These are phyloP conservation scores for Parasitella parasitica DNA, from an alignment of 371 early-diverging fungal genomes.

Conservation along the genomic window DNA sequence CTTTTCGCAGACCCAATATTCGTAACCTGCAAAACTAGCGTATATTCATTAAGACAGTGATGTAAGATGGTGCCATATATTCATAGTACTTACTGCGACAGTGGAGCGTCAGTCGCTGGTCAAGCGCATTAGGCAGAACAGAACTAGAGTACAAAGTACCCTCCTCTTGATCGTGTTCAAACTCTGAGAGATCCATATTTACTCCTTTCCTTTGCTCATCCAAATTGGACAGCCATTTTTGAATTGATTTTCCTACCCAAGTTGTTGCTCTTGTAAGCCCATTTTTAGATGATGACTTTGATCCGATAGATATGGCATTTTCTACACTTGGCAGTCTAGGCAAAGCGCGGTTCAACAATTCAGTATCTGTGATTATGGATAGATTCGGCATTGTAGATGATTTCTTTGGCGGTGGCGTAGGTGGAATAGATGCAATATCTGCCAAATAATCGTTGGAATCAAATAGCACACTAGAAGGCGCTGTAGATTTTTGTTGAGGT, in stretches of 20 bases:
- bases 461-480: background rate
- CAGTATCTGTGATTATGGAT: background rate
- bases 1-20: slow-evolving; percentile 13
- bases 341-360: slow-evolving; percentile 7
- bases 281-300: background rate
- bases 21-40: slow-evolving; percentile 17
- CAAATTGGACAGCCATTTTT: slow-evolving; percentile 9
- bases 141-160: background rate
- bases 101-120: slow-evolving; percentile 6
- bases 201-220: background rate
- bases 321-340: slow-evolving; percentile 11
- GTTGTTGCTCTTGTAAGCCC: slow-evolving; percentile 12
- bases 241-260: slow-evolving; percentile 21
- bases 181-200: background rate
- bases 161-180: slow-evolving; percentile 6
- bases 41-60: slow-evolving; percentile 4
- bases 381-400: slow-evolving; percentile 14
- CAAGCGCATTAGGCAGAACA: background rate
- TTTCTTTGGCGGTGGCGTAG: slow-evolving; percentile 16
- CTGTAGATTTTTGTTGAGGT: background rate
- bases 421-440: background rate
- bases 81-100: slow-evolving; percentile 13
- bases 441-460: slow-evolving; percentile 11
- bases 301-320: background rate
- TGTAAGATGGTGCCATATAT: background rate